These are phyloP conservation scores for Fistulina hepatica DNA, from an alignment of 1,284 basidiomycete species.

Conservation along the genomic window DNA sequence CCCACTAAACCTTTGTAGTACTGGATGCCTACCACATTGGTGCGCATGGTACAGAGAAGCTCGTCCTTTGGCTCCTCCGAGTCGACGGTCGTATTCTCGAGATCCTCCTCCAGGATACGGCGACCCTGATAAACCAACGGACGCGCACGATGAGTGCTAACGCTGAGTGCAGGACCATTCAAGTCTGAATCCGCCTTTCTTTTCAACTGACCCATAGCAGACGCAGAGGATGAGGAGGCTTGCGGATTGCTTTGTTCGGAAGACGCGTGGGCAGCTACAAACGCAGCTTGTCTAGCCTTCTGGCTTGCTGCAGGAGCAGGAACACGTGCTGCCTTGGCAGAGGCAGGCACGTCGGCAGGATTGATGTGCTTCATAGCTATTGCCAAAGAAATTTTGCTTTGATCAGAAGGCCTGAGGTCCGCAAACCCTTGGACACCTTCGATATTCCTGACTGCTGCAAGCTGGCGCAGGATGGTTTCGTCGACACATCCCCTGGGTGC, in stretches of 20 bases:
- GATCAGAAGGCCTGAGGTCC: conserved; percentile 47
- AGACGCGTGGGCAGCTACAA: too few species aligned
- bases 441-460: conserved; percentile 35
- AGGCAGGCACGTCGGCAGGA: conserved; percentile 39
- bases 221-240: too few species aligned
- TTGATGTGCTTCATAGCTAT: conserved; percentile 42
- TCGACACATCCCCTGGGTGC: conserved; percentile 59
- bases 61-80: conserved; percentile 47
- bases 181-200: conserved; percentile 16
- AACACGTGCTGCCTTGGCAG: conserved; percentile 21
- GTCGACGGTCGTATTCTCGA: conserved; percentile 29
- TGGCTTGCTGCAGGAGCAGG: conserved; percentile 4
- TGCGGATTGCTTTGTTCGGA: too few species aligned
- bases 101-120: conserved; percentile 29
- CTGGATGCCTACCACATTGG: conserved; percentile 71
- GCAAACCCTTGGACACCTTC: conserved; percentile 39
- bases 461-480: conserved; percentile 36
- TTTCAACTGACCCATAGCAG: conserved; percentile 18
- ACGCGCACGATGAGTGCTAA: too few species aligned
- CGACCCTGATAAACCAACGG: too few species aligned
- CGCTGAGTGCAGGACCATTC: not conserved
- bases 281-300: too few species aligned
- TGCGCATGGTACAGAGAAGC: conserved; percentile 47
- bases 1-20: conserved; percentile 78
- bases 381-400: conserved; percentile 49